A percentile compares a stretch with the other conserved stretches of the same genome.
phyloP scores from a whole-genome alignment of 2,329 filamentous ascomycete species.

The Phialophora expanda region DNA sequence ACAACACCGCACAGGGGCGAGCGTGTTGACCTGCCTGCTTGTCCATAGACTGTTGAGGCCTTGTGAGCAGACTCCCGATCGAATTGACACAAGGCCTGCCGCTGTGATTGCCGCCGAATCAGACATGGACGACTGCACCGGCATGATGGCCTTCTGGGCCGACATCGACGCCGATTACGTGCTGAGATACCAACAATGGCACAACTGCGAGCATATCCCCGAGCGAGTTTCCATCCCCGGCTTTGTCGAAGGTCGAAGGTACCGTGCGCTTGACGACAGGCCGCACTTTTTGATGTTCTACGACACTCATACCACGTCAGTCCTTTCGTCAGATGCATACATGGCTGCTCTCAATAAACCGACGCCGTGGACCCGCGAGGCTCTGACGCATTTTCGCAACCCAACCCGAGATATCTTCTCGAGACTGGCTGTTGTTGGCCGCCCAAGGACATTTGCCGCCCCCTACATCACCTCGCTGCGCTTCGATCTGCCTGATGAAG shows the following conservation, averaged over 20 bases:
- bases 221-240: slow-evolving; percentile 13
- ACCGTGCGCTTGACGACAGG: slow-evolving; percentile 7
- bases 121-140: slow-evolving; percentile 2
- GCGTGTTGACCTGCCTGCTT: not conserved
- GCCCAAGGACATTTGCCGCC: not conserved
- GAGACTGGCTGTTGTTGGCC: not conserved
- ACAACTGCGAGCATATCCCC: slow-evolving; percentile 15
- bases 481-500: slow-evolving; percentile 6
- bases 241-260: slow-evolving; percentile 6
- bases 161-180: slow-evolving; percentile 12
- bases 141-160: slow-evolving; percentile 14
- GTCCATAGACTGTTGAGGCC: not conserved
- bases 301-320: not conserved
- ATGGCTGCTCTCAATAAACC: slow-evolving; percentile 3
- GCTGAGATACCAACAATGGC: slow-evolving; percentile 12
- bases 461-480: slow-evolving; percentile 11
- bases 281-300: slow-evolving; percentile 12
- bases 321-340: slow-evolving; percentile 3
- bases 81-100: not conserved
- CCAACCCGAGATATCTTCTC: slow-evolving; percentile 7
- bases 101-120: not conserved
- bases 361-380: slow-evolving; percentile 11
- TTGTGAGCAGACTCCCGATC: not conserved
- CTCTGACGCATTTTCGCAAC: slow-evolving; percentile 7
- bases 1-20: too few species aligned